Evolutionary conservation across 441 rosid genomes (phyloP).

Genomic region (Populus hybrid): DNA sequence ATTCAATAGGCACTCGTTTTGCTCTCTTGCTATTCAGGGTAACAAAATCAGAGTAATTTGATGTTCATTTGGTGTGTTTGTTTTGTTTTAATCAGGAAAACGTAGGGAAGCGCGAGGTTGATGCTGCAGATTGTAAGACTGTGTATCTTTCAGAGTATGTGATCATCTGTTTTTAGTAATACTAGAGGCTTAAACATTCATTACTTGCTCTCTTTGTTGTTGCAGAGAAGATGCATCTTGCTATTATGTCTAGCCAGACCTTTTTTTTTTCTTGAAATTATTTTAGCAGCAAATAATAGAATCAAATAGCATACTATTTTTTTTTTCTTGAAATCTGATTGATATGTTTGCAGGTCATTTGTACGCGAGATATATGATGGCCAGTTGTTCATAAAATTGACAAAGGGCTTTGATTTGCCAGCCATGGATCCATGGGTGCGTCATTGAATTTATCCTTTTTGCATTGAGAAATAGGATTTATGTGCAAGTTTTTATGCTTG

Average conservation of each 20-base stretch:
- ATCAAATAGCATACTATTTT: not conserved
- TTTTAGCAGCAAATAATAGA: not conserved
- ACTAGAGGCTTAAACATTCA: not conserved
- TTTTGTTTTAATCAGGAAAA: conserved; percentile 47
- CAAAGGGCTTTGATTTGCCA: conserved; percentile 72
- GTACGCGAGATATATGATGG: conserved; percentile 84
- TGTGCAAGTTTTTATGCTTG: not conserved
- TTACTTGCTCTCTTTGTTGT: conserved; percentile 1
- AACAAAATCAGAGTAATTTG: not conserved
- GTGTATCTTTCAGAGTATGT: conserved; percentile 87
- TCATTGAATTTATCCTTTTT: conserved; percentile 9
- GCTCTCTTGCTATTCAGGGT: too few relatives aligned
- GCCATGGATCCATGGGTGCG: conserved; percentile 97
- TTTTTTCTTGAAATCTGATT: not conserved
- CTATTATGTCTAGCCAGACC: not conserved
- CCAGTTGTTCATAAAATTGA: conserved; percentile 71
- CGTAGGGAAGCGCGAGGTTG: conserved; percentile 65
- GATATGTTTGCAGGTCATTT: conserved; percentile 55
- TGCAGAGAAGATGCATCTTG: conserved; percentile 1
- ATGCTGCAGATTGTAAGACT: conserved; percentile 81
- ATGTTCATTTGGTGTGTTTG: not conserved
- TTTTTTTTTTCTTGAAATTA: not conserved
- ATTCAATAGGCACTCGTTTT: too few relatives aligned
- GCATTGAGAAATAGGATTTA: not conserved
- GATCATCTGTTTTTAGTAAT: not conserved